Percentiles rank a stretch among this genome's conserved stretches.
These are phyloP conservation scores for Aquanectria penicillioides DNA, from an alignment of 2,329 filamentous ascomycete genomes.

Conservation along the genomic window DNA sequence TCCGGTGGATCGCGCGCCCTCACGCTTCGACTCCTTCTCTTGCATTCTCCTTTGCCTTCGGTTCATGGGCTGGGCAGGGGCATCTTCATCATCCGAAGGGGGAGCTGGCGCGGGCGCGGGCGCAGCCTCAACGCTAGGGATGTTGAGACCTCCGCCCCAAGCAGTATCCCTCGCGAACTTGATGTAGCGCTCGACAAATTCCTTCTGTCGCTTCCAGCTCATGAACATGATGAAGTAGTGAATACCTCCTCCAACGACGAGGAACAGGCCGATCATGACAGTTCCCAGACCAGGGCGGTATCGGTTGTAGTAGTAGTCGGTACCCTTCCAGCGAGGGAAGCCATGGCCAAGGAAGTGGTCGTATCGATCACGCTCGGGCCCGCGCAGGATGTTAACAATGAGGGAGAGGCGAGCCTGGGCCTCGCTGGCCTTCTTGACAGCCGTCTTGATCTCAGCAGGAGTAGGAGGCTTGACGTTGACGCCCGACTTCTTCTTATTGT, in stretches of 20 bases:
- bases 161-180: constrained; percentile 86
- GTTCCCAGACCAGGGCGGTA: constrained; percentile 91
- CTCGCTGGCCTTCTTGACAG: constrained; percentile 83
- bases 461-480: constrained; percentile 77
- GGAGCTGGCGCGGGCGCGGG: constrained; percentile 55
- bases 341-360: constrained; percentile 94
- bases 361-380: constrained; percentile 84
- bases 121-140: constrained; percentile 71
- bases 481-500: constrained; percentile 64
- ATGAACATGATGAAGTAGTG: constrained; percentile 90
- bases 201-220: constrained; percentile 87
- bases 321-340: constrained; percentile 96
- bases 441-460: constrained; percentile 78
- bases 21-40: constrained; percentile 83
- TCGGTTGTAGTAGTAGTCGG: constrained; percentile 96
- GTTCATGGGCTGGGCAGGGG: constrained; percentile 72
- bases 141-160: constrained; percentile 84
- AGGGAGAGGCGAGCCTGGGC: constrained; percentile 86
- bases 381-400: constrained; percentile 86
- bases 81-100: constrained; percentile 60
- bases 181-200: constrained; percentile 93
- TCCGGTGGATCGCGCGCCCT: constrained; percentile 65
- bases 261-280: constrained; percentile 82
- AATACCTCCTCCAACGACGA: constrained; percentile 83
- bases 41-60: constrained; percentile 88